A percentile compares a stretch with the other conserved stretches of the same genome.
Evolutionary conservation across 2,329 filamentous ascomycete genomes (phyloP).

Genomic region (Clathrospora elynae): DNA sequence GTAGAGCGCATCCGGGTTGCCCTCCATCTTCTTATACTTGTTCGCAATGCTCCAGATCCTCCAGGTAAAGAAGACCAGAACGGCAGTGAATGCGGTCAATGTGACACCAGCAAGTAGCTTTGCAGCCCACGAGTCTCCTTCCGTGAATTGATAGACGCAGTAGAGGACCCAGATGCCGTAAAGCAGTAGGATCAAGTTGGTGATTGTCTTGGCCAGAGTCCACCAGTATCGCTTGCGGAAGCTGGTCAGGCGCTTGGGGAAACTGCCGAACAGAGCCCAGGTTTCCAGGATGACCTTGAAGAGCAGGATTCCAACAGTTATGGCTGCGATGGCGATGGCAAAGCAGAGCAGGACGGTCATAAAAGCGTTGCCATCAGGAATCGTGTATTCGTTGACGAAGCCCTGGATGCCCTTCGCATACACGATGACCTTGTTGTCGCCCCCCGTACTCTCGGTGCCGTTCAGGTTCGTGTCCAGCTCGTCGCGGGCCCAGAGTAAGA

Average conservation of each 20-base stretch:
- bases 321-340: slow-evolving; percentile 80
- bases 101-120: slow-evolving; percentile 83
- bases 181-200: slow-evolving; percentile 84
- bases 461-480: slow-evolving; percentile 36
- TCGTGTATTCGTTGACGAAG: slow-evolving; percentile 80
- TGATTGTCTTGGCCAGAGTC: slow-evolving; percentile 84
- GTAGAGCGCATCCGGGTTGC: slow-evolving; percentile 74
- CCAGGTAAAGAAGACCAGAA: slow-evolving; percentile 82
- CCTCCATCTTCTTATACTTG: slow-evolving; percentile 74
- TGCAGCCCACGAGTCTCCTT: slow-evolving; percentile 92
- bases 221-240: slow-evolving; percentile 98
- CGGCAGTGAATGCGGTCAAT: slow-evolving; percentile 75
- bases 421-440: slow-evolving; percentile 55
- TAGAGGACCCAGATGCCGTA: slow-evolving; percentile 97
- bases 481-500: slow-evolving; percentile 62
- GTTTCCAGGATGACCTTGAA: slow-evolving; percentile 89
- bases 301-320: slow-evolving; percentile 83
- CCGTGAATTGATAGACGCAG: slow-evolving; percentile 93
- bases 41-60: slow-evolving; percentile 79
- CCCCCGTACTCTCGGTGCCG: slow-evolving; percentile 48
- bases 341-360: slow-evolving; percentile 93
- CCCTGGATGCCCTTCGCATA: slow-evolving; percentile 77
- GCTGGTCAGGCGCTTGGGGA: slow-evolving; percentile 76
- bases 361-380: slow-evolving; percentile 89
- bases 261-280: slow-evolving; percentile 87